Evolutionary conservation across 805 yeast species (phyloP).

Genomic region (Kodamaea sagamina): DNA sequence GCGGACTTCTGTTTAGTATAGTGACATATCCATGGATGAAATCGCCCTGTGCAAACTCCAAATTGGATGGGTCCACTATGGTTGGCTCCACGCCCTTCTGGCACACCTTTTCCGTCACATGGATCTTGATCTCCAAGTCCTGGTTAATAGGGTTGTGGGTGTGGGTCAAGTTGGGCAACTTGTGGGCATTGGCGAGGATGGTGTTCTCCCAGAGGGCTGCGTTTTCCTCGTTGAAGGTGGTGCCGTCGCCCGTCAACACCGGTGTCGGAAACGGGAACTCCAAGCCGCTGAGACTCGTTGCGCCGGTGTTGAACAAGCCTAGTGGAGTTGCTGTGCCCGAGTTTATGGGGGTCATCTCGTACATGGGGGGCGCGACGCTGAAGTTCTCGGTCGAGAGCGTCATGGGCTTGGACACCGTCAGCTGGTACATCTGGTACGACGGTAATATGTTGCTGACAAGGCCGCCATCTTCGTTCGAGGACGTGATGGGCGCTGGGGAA

Average conservation of each 20-base stretch:
- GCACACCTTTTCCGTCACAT: slow-evolving; percentile 41
- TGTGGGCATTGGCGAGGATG: slow-evolving; percentile 44
- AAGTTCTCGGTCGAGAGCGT: slow-evolving; percentile 42
- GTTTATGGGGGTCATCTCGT: slow-evolving; percentile 21
- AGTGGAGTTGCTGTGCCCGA: slow-evolving; percentile 4
- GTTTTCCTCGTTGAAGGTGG: slow-evolving; percentile 23
- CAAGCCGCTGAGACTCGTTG: slow-evolving; percentile 5
- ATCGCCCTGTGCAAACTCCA: slow-evolving; percentile 44
- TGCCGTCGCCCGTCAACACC: slow-evolving; percentile 5
- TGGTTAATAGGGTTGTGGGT: slow-evolving; percentile 21
- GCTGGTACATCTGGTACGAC: slow-evolving; percentile 46
- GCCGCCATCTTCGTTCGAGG: slow-evolving; percentile 24
- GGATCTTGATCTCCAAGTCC: slow-evolving; percentile 33
- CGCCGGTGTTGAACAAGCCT: slow-evolving; percentile 6
- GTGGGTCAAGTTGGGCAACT: slow-evolving; percentile 34
- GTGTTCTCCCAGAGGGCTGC: slow-evolving; percentile 39
- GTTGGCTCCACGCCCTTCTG: slow-evolving; percentile 41
- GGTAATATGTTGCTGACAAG: slow-evolving; percentile 42
- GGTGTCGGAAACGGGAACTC: slow-evolving; percentile 23
- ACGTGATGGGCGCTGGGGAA: slow-evolving; percentile 13
- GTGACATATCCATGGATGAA: slow-evolving; percentile 47
- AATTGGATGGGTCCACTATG: slow-evolving; percentile 31
- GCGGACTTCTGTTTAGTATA: slow-evolving; percentile 29
- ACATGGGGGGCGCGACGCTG: slow-evolving; percentile 42
- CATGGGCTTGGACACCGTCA: slow-evolving; percentile 41